Evolutionary conservation across 2,329 filamentous ascomycete genomes (phyloP), one percentile per base, ranked within the genome.

Genomic region (Cordyceps cateniannulata): DNA sequence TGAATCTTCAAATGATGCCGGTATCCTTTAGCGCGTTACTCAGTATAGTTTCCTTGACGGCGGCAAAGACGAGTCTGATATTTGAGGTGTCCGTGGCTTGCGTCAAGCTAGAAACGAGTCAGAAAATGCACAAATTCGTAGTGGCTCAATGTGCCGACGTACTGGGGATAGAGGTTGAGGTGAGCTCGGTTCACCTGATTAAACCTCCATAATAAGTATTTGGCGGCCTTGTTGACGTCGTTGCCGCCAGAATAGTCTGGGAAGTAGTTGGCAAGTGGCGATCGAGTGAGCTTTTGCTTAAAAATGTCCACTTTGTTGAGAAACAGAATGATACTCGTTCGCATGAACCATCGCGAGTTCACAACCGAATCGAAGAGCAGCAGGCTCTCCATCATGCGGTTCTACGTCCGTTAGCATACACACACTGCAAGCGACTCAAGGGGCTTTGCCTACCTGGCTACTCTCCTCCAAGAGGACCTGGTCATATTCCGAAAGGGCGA

Each of bases 21-120:
- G 95, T 98, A 75, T 99, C 95, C 78, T 96, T 97, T 67, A 99
- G 84, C 52, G 95, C 95, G 73, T 99, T 99, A 76, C 98, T 96
- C 67, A 99, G 79, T 70, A 99, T 99, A 38, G 95, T 99, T 77
- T 99, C 95, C 75, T 99, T 99, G 63, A 99, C 95, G 9, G 95
- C 95, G 38, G 93, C 95, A 76, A 99, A 99, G 52, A 99, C 95
- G 42, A 99, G 84, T 66, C 95, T 90, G 70, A 99, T 97, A 71
- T 99, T 99, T 57, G 93, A 97, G 4, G 95, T 99, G 74, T 99
- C 95, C 65, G 95, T 99, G 50, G 95, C 95, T 88, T 99, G 95
- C 38, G 95, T 99, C 64, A 99, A 84, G 76, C 93, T 98, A 68
- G 20, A 40, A 1, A 7, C 10, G 2, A 25, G 65, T 71, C 62